phyloP scores from a whole-genome alignment of 2,329 filamentous ascomycete genomes.

The Davidsoniella neocaledoniae region DNA sequence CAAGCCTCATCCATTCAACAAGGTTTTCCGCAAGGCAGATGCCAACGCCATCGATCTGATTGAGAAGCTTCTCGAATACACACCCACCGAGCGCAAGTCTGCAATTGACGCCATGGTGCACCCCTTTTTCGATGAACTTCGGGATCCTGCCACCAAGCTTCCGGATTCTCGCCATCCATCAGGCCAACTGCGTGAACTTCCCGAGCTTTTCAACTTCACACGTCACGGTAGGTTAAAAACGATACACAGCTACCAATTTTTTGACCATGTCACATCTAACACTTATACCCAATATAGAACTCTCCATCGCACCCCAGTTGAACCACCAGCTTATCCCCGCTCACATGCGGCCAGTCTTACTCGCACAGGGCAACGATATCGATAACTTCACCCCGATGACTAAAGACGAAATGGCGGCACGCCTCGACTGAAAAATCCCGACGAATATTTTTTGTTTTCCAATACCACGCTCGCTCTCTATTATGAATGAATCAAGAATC shows the following conservation, averaged over 20 bases:
- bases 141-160: constrained; percentile 77
- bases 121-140: constrained; percentile 93
- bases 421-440: constrained; percentile 57
- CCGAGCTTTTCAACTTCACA: constrained; percentile 81
- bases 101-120: constrained; percentile 96
- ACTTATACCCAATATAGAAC: constrained; percentile 40
- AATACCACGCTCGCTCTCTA: too few relatives aligned
- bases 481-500: too few relatives aligned
- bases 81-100: constrained; percentile 82
- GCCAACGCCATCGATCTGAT: constrained; percentile 88
- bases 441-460: constrained; percentile 3
- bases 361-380: constrained; percentile 69
- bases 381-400: constrained; percentile 83
- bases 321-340: constrained; percentile 77
- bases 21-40: constrained; percentile 96
- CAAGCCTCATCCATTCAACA: constrained; percentile 97
- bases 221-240: constrained; percentile 57
- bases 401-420: constrained; percentile 94
- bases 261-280: neutral
- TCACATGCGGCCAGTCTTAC: constrained; percentile 61
- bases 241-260: neutral
- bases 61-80: constrained; percentile 86
- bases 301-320: constrained; percentile 82
- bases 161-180: constrained; percentile 87
- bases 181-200: constrained; percentile 64